Evolutionary conservation across 768 basidiomycete species (phyloP), one percentile per base, ranked within the genome.

Genomic region (Xerocomus spinulosus): DNA sequence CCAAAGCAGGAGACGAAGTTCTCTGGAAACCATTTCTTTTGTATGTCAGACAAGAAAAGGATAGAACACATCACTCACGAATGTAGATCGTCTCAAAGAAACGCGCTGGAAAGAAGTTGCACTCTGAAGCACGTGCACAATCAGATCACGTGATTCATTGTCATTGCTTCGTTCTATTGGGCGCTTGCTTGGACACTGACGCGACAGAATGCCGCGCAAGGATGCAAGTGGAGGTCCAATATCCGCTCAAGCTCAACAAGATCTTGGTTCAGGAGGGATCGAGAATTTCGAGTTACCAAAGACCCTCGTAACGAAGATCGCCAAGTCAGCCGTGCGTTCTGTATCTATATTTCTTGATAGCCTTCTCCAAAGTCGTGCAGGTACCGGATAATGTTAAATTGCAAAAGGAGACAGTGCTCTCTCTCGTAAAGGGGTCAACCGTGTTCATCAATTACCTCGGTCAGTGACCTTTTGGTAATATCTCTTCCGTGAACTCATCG

Each of bases 361-460:
- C 14, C 9, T 10, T 32, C 9, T 46, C 43, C 37, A n/a, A n/a
- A 23, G 37, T 29, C 40, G 38, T 13, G 2, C 48, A 94, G 93
- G 70, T 95, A 3, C 90, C 92, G 6, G 85, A 91, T 0, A 85
- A 82, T 55, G 78, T 84, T 12, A 95, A 95, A 61, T 67, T 96
- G 47, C 88, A 92, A 58, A 95, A 93, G 53, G 95, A 97, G 49
- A 87, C 89, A 0, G 82, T 93, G 0, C 64, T 87, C 2, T 89
- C 92, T 12, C 74, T 96, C 9, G 76, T 87, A 13, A 93, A 93
- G 62, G 85, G 86, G 25, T 91, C 93, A 4, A 94, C 94, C 0
- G 87, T 97, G 43, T 98, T 97, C 66, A 93, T 99, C 56, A 94
- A 88, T 65, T 95, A 93, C 58, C 73, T 98, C 8, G 85, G 94